Base-by-base conservation (phyloP, 768 basidiomycete genomes). In the Mycena alexandri region DNA sequence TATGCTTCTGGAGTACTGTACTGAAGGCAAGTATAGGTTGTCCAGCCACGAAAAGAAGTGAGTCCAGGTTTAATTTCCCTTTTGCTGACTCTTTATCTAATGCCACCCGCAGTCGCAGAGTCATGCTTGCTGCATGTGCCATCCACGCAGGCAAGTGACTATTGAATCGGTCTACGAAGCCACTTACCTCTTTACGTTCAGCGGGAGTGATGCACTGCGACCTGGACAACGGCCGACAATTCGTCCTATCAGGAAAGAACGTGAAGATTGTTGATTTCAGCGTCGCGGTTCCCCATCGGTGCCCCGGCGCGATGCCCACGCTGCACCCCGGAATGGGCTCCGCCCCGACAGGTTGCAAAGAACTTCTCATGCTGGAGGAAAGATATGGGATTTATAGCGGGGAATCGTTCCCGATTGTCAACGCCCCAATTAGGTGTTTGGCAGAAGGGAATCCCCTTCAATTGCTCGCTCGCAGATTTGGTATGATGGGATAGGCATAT, bases 251-350 rank as follows among this genome's bases (percentile, higher is more conserved):
- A 21, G 66, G 63, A 12, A 8, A 38, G 19, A 14, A 54, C 60
- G 42, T 71, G 29, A 60, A 43, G 41, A 59, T 71, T 38, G 61
- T 71, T 11, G 70, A 71, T 22, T 69, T 69, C 54, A 65, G 68
- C 44, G 2, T 2, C 5, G 68, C 68, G 0, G 43, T 57, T 0
- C 63, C 53, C 0, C 68, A 69, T 46, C n/a, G 38, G 19, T 69
- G 68, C 36, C 12, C 43, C 24, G 41, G 55, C 38, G 58, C 36
- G 1, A 68, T 52, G 16, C 67, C 67, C 7, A 38, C 44, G 2
- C 43, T 68, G 52, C 29, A 61, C 17, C 61, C 61, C 8, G 67
- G 67, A 2, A 46, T 36, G 34, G 62, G 67, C 3, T 29, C 56
- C 6, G 19, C 50, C 41, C 12, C 62, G 19, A 5, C 17, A 0